Evolutionary conservation across 2,329 filamentous ascomycete genomes (phyloP), one percentile per base, ranked within the genome.

Genomic region (Rhynchosporium graminicola): DNA sequence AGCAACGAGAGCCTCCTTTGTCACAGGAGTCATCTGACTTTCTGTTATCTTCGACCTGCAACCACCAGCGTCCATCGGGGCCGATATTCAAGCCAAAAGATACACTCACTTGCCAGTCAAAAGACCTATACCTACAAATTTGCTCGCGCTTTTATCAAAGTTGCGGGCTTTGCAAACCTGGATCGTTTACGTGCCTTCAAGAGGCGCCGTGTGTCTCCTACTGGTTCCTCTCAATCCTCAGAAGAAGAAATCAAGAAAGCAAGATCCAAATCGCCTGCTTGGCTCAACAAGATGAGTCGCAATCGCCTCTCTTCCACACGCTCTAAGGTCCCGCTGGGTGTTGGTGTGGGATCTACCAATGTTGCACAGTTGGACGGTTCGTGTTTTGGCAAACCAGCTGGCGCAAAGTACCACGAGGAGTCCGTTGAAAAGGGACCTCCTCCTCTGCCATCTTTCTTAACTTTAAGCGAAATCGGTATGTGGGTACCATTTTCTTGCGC

Each of bases 371-470:
- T 65, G 40, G 65, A 66, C 43, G 62, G 60, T 26, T 56, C 62
- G 45, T 58, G 59, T 57, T 63, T 63, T 47, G 60, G 64, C 31
- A 63, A 64, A 47, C 56, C 64, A 20, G 26, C 56, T 28, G 61
- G 45, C 12, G 52, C 62, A 15, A 56, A 66, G 26, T 48, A 63
- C 20, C 48, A 46, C 8, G 57, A 45, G 50, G 48, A 57, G 43
- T 29, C 52, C 20, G 46, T 57, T 51, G 13, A 54, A 33, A 51
- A 62, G 55, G 47, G 43, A 28, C 62, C 62, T 54, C 60, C 63
- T 40, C 31, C 64, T 45, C 71, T 83, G 62, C 83, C 84, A 28
- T 75, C 78, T 13, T 88, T 87, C 72, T 75, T 88, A 61, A 76
- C 75, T 42, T 73, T 82, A 60, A 78, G 75, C 31, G 77, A 77